Evolutionary conservation across 129 eudicot species (phyloP).

Genomic region (carrot (Daucus carota)): DH1_v3.0 NC_030388.2:23832001-23832500

Average conservation of each 20-base stretch:
- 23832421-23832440: not conserved
- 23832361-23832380: not conserved
- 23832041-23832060: too few species aligned
- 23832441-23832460: not conserved
- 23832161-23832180: not conserved
- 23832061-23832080: not conserved
- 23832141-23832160: not conserved
- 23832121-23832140: not conserved
- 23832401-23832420: not conserved
- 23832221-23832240: not conserved
- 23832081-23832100: not conserved
- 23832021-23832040: too few species aligned
- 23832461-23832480: not conserved
- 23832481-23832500: not conserved
- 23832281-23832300: not conserved
- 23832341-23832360: not conserved
- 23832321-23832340: not conserved
- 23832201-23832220: not conserved
- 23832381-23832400: not conserved
- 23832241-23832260: not conserved
- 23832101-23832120: not conserved
- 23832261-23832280: not conserved
- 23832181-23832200: slow-evolving; percentile 1
- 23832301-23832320: not conserved
- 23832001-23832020: not conserved